These are phyloP conservation scores for Gymnopilus dilepis DNA, from an alignment of 768 basidiomycete genomes.

Conservation along the genomic window DNA sequence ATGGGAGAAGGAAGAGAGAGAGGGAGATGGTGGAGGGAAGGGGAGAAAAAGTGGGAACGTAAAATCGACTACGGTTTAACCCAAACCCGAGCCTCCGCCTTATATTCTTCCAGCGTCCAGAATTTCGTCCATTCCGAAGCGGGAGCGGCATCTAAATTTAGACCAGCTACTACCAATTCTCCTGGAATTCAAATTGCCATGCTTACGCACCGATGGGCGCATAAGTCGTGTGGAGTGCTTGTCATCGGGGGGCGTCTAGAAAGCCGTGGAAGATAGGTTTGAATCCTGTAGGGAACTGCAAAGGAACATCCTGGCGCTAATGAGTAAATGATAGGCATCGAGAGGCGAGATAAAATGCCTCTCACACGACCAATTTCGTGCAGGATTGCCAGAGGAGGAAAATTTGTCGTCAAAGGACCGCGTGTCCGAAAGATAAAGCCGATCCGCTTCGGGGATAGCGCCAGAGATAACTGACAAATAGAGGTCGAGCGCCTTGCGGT, in stretches of 20 bases:
- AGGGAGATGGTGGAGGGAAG: neutral
- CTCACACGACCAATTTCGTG: constrained; percentile 6
- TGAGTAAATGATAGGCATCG: too few species aligned
- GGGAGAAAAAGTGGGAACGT: neutral
- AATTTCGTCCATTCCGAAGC: neutral
- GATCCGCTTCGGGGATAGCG: neutral
- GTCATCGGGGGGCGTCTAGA: neutral
- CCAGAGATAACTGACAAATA: neutral
- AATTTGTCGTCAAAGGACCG: neutral
- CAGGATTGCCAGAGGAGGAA: neutral
- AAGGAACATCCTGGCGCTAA: neutral
- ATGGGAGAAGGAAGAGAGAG: neutral
- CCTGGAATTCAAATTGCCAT: neutral
- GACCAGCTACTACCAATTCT: neutral
- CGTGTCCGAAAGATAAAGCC: neutral
- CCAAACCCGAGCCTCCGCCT: neutral
- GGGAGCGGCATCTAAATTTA: neutral
- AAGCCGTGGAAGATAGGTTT: neutral
- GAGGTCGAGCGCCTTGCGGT: neutral
- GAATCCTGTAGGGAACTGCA: neutral
- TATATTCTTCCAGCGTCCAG: constrained; percentile 4
- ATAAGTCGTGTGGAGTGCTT: neutral
- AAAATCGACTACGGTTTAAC: neutral
- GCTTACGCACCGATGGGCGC: neutral
- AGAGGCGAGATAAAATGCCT: neutral